phyloP scores from a whole-genome alignment of 2,329 filamentous ascomycete species.

The Diaporthe sp. region DNA sequence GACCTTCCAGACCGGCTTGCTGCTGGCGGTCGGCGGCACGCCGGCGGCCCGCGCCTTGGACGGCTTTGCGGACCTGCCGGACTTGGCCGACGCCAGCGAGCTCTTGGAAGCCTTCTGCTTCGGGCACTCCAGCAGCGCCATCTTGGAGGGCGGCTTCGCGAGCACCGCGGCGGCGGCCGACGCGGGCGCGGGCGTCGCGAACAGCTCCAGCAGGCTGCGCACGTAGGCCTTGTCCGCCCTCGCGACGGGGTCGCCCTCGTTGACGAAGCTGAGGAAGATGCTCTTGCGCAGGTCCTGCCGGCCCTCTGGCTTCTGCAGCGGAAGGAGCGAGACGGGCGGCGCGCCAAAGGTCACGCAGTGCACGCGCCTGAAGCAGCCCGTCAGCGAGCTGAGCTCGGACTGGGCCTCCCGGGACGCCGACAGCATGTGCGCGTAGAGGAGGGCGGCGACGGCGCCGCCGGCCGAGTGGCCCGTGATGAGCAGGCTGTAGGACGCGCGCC shows the following conservation, averaged over 20 bases:
- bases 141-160: conserved; percentile 27
- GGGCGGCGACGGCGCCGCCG: conserved; percentile 84
- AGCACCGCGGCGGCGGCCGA: conserved; percentile 35
- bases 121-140: conserved; percentile 40
- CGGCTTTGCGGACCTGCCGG: conserved; percentile 46
- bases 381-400: conserved; percentile 79
- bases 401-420: conserved; percentile 64
- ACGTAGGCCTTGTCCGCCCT: conserved; percentile 84
- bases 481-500: conserved; percentile 75
- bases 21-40: conserved; percentile 20
- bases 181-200: conserved; percentile 70
- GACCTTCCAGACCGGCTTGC: conserved; percentile 71
- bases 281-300: conserved; percentile 69
- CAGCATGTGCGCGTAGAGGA: conserved; percentile 88
- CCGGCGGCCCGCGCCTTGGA: conserved; percentile 10
- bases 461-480: conserved; percentile 90
- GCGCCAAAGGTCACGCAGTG: conserved; percentile 91
- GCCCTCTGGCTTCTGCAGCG: conserved; percentile 70
- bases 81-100: conserved; percentile 47
- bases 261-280: conserved; percentile 84
- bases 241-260: conserved; percentile 87
- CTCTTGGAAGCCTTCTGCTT: conserved; percentile 48
- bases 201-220: conserved; percentile 78
- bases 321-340: conserved; percentile 80
- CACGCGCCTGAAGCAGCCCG: conserved; percentile 80